Base-by-base conservation (phyloP, 257 asterid genomes). In the Catharanthus roseus region DNA sequence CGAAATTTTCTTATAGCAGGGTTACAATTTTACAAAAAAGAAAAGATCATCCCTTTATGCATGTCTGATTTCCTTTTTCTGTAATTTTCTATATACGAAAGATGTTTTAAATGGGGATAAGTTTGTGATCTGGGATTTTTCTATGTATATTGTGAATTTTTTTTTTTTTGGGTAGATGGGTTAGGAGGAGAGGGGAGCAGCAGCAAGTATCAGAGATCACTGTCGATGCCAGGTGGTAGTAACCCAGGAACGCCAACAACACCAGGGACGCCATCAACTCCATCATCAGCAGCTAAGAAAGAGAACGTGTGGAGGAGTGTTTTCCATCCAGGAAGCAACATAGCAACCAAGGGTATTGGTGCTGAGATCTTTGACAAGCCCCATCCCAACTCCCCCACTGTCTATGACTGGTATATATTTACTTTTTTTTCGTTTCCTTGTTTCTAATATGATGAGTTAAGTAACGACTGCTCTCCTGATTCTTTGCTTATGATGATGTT, bases 291-390 rank as follows among this genome's bases (percentile, higher is more conserved):
- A 53, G 81, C 90, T 21, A 87, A 67, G 74, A 87, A 70, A 78
- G 93, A 88, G 2, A 91, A 91, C 63, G 98, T 95, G 65, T 95
- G 99, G 98, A 83, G 99, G 81, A 95, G 99, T 61, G 99, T 95
- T 70, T 95, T 95, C 85, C 77, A 92, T 72, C 99, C 99, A 19
- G 98, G 99, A 36, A 95, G 98, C 80, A 91, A 95, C 74, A 78
- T 74, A 12, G 96, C 97, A 15, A 88, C 98, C 70, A 90, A 63
- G 85, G 68, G 54, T 36, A 49, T 91, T 29, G 99, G 98, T 5
- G 75, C 96, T 10, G 85, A 84, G 42, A 82, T 85, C 76, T 95
- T 91, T 56, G 99, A 95, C 78, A 87, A 84, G 79, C 95, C 99
- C 16, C 87, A 82, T 60, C 92, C 99, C 6, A 92, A 95, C 82